Evolutionary conservation across 1,284 basidiomycete species (phyloP), one percentile per base, ranked within the genome.

Genomic region (Laetiporus sulphureus): DNA sequence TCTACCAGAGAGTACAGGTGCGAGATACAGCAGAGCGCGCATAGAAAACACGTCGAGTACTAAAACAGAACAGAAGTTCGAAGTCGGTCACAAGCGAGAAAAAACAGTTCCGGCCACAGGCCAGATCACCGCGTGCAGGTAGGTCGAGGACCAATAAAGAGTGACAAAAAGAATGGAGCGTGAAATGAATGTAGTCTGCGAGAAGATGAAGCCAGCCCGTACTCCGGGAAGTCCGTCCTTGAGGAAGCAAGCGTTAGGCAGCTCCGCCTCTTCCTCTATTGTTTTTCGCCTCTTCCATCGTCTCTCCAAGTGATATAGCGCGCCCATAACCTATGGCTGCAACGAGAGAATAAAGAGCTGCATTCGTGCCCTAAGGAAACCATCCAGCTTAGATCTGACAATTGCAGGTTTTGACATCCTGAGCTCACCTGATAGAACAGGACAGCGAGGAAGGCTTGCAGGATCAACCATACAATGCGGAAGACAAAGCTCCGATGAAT

Each of bases 351-450:
- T 75, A 90, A 46, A 88, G 61, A 20, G 79, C 77, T 25, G 75
- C 79, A 58, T 89, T 89, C 30, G 82, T 86, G 40, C 86, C 86
- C 86, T 88, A 3, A 31, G 23, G 27, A 37, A 12, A 39, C n/a
- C 37, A 32, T 40, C 25, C 35, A 15, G n/a, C n/a, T n/a, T n/a
- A n/a, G n/a, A n/a, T n/a, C n/a, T 12, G 5, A 33, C 33, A 32
- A 38, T 11, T 24, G 25, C 25, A 15, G 2, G 12, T 27, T 12
- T 12, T 15, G 15, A 36, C 18, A 36, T 21, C 19, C 12, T 16
- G 5, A n/a, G n/a, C 72, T 51, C 54, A 85, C 88, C 67, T 91
- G 88, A 65, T 91, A 91, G 59, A 74, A 85, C 40, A 92, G 60
- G 39, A 86, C 69, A 19, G 75, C 67, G n/a, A 86, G 53, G 57